phyloP scores from a whole-genome alignment of 2,329 filamentous ascomycete species.

The Paraphoma sp. region DNA sequence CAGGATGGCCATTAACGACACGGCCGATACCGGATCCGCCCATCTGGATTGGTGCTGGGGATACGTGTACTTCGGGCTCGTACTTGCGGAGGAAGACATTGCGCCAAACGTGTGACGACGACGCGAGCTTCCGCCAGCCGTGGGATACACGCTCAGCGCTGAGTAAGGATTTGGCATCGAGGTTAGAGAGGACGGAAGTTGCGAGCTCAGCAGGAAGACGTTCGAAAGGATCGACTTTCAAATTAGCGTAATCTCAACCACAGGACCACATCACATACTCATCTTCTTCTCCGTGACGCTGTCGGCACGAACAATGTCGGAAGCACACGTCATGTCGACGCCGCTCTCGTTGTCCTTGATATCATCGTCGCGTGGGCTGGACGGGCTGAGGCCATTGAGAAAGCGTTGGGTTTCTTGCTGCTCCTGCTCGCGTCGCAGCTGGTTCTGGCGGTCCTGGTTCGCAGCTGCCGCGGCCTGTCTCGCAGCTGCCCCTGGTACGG shows the following conservation, averaged over 20 bases:
- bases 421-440: constrained; percentile 41
- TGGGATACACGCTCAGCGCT: constrained; percentile 63
- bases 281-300: constrained; percentile 43
- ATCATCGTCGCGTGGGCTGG: constrained; percentile 25
- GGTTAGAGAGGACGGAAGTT: constrained; percentile 64
- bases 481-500: constrained; percentile 34
- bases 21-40: constrained; percentile 63
- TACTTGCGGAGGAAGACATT: constrained; percentile 66
- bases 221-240: constrained; percentile 58
- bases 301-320: constrained; percentile 40
- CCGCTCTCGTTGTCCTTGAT: constrained; percentile 48
- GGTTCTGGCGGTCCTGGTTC: constrained; percentile 39
- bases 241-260: constrained; percentile 9
- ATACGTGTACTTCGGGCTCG: constrained; percentile 53
- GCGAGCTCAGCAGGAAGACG: constrained; percentile 66
- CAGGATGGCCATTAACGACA: constrained; percentile 55
- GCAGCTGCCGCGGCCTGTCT: constrained; percentile 45
- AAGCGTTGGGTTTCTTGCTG: constrained; percentile 36
- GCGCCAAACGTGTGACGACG: constrained; percentile 67
- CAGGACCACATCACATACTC: constrained; percentile 27
- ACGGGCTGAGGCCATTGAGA: constrained; percentile 30
- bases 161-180: constrained; percentile 64
- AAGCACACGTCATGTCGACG: constrained; percentile 46
- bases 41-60: constrained; percentile 56
- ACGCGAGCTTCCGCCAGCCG: constrained; percentile 62